These are phyloP conservation scores for Brassica nigra DNA, from an alignment of 345 rosid genomes.

Conservation along the genomic window DNA sequence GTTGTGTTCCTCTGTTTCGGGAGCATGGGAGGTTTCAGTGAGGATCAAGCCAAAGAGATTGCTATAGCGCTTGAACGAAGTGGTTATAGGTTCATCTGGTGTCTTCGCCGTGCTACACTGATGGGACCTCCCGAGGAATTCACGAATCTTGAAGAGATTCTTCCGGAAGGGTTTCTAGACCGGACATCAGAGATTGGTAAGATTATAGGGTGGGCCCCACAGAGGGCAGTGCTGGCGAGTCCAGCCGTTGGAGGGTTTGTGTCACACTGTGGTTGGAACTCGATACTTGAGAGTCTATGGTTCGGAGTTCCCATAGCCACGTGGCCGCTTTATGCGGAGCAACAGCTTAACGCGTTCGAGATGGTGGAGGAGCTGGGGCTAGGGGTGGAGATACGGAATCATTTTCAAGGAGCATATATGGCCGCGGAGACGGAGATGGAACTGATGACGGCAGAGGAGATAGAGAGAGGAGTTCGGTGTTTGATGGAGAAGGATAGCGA, in stretches of 20 bases:
- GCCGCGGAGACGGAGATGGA: neutral
- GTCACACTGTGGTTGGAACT: slow-evolving; percentile 40
- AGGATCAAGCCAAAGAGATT: slow-evolving; percentile 47
- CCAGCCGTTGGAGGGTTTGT: slow-evolving; percentile 53
- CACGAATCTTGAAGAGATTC: slow-evolving; percentile 20
- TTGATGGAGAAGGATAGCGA: slow-evolving; percentile 46
- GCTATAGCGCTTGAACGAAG: slow-evolving; percentile 51
- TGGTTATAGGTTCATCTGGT: slow-evolving; percentile 54
- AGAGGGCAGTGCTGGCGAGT: slow-evolving; percentile 42
- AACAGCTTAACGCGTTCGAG: slow-evolving; percentile 50
- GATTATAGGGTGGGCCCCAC: slow-evolving; percentile 59
- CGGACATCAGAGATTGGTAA: slow-evolving; percentile 42
- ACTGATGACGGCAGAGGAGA: slow-evolving; percentile 34
- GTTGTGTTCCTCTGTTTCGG: slow-evolving; percentile 73
- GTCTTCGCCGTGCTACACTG: slow-evolving; percentile 39
- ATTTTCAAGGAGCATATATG: slow-evolving; percentile 10
- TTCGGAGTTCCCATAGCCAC: slow-evolving; percentile 36
- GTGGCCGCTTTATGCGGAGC: slow-evolving; percentile 40
- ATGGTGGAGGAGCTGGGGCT: slow-evolving; percentile 48
- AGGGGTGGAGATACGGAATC: slow-evolving; percentile 49
- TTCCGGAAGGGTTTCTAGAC: slow-evolving; percentile 51
- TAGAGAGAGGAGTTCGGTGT: slow-evolving; percentile 48
- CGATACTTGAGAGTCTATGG: slow-evolving; percentile 34
- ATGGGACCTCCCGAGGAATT: slow-evolving; percentile 29
- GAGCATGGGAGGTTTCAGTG: slow-evolving; percentile 56